Conservation (phyloP, 495 filamentous ascomycete species). For the Penicillium lividum region DNA sequence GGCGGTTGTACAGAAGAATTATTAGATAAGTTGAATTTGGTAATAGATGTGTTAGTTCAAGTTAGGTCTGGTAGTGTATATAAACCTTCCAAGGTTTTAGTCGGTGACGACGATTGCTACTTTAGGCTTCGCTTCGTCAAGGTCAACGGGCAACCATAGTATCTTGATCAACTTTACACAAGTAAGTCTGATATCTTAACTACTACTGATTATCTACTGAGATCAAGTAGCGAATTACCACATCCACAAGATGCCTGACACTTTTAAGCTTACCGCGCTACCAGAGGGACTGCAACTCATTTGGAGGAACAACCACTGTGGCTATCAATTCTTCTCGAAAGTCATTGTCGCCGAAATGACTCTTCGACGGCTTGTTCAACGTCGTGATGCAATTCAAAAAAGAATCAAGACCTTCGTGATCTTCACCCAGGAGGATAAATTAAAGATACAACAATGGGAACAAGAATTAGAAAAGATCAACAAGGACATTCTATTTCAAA, state of each 20-base stretch:
- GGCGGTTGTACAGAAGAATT: conserved; percentile 80
- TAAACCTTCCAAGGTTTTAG: no score
- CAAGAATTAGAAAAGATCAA: background rate
- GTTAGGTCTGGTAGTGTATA: background rate
- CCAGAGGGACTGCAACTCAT: no score
- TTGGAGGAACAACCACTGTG: background rate
- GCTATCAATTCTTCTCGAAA: background rate
- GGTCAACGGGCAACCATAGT: no score
- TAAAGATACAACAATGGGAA: background rate
- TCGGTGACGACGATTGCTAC: no score
- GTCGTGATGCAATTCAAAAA: background rate
- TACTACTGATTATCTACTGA: no score
- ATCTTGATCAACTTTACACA: no score
- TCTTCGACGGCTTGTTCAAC: background rate
- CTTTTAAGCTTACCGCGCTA: background rate
- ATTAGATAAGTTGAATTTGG: conserved; percentile 29
- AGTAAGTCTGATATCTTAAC: no score
- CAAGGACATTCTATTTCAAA: background rate
- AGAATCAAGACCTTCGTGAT: background rate
- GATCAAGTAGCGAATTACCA: background rate
- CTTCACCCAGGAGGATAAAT: background rate
- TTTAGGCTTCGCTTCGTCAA: no score
- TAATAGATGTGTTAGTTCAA: no score
- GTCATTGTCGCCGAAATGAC: background rate
- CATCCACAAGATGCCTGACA: background rate